Base-by-base conservation (phyloP, 1,284 basidiomycete species). In the Pseudomicrostroma phylloplanum region DNA sequence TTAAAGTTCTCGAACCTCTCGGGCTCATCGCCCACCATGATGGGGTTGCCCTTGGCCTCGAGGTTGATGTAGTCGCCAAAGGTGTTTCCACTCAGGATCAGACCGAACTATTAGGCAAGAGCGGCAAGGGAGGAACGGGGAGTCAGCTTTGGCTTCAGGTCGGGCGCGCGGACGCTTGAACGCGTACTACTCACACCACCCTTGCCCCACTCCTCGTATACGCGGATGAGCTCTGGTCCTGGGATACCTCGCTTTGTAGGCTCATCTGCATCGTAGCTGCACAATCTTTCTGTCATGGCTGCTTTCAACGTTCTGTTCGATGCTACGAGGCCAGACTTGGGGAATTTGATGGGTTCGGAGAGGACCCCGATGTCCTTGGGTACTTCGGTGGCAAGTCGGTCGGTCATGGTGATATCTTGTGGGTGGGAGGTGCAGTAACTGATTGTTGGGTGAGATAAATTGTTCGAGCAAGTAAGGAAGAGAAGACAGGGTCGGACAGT, bases 1-100 rank as follows among this genome's bases (percentile, higher is more conserved):
- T 71, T 73, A 62, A 81, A 76, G n/a, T 67, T 71, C 40, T 71
- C 73, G n/a, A 80, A 76, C 23, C 61, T 40, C 40, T 65, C 72
- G 17, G 67, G 72, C 57, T 66, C 63, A 60, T 73, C 66, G 57
- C 65, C 68, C 58, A 68, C 67, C 60, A 62, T 62, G 21, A 63
- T 56, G 25, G 62, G 39, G 25, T 65, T 65, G 15, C 62, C 62
- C 8, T 58, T 62, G 15, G 61, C 62, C 51, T 65, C 64, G 21
- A 65, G 51, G 48, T 65, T 55, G 30, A 54, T 48, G 9, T 40
- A 36, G 36, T 64, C 48, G 40, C 64, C 69, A 51, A 73, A 70
- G 55, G 68, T 67, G 59, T 74, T 74, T 21, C 72, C 74, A 3
- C 67, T 69, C 25, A 76, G 57, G 51, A 76, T 71, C 59, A 72